These are phyloP conservation scores for Sugiyamaella floridensis DNA, from an alignment of 805 yeast genomes.

Conservation along the genomic window DNA sequence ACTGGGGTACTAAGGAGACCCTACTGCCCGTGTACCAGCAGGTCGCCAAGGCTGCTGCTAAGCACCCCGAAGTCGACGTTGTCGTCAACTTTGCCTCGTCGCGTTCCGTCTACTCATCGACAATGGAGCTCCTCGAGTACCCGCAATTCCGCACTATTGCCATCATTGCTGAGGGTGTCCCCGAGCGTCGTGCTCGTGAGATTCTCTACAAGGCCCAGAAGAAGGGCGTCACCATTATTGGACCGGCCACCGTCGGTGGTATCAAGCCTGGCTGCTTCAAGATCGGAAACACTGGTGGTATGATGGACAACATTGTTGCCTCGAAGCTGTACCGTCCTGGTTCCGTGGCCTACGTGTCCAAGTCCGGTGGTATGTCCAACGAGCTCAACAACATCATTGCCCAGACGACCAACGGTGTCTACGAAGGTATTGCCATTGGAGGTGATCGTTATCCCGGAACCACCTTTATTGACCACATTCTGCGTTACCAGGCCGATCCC, in stretches of 20 bases:
- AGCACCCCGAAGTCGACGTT: slow-evolving; percentile 43
- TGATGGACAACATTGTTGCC: slow-evolving; percentile 45
- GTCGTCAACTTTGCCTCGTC: slow-evolving; percentile 43
- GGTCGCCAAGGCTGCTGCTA: slow-evolving; percentile 34
- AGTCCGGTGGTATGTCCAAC: slow-evolving; percentile 44
- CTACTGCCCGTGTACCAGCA: slow-evolving; percentile 41
- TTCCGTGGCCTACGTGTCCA: slow-evolving; percentile 42
- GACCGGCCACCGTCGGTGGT: slow-evolving; percentile 44
- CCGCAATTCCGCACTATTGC: slow-evolving; percentile 43
- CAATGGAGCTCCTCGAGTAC: slow-evolving; percentile 41
- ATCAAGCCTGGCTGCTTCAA: slow-evolving; percentile 45
- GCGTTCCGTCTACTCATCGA: slow-evolving; percentile 41
- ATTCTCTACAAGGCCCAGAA: slow-evolving; percentile 37
- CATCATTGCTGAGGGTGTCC: slow-evolving; percentile 44
- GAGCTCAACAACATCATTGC: slow-evolving; percentile 42
- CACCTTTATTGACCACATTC: slow-evolving; percentile 60
- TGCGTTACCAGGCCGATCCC: slow-evolving; percentile 56
- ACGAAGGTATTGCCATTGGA: slow-evolving; percentile 61
- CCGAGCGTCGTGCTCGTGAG: slow-evolving; percentile 44
- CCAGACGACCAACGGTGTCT: slow-evolving; percentile 41
- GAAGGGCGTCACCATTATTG: slow-evolving; percentile 41
- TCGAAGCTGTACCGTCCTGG: slow-evolving; percentile 44
- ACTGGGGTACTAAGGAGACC: slow-evolving; percentile 45
- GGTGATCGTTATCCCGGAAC: slow-evolving; percentile 73
- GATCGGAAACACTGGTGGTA: slow-evolving; percentile 44